phyloP scores from a whole-genome alignment of 2,329 filamentous ascomycete species.

The Colletotrichum sp. region DNA sequence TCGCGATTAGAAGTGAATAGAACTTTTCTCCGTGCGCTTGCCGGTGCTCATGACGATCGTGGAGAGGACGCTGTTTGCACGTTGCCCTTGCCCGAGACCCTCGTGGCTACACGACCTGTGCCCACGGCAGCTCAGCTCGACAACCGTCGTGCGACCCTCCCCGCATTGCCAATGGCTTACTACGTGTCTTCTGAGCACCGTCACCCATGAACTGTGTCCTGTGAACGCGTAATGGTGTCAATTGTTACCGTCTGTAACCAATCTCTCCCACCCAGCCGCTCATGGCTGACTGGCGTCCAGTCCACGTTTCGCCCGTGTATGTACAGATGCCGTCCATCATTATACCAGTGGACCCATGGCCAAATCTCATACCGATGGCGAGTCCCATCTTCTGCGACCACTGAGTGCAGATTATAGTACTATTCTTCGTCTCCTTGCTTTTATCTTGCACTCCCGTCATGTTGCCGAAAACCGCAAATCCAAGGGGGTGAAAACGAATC shows the following conservation, averaged over 20 bases:
- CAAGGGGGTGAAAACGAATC: not conserved
- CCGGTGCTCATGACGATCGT: not conserved
- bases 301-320: not conserved
- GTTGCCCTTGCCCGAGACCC: not conserved
- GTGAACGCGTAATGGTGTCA: not conserved
- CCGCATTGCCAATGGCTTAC: not conserved
- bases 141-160: not conserved
- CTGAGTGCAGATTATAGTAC: not conserved
- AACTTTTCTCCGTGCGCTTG: not conserved
- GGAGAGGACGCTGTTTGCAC: not conserved
- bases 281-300: not conserved
- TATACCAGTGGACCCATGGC: not conserved
- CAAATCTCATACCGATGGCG: not conserved
- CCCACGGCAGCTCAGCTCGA: not conserved
- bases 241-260: conserved; percentile 3
- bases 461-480: not conserved
- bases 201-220: not conserved
- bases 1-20: not conserved
- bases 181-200: not conserved
- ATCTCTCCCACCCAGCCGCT: not conserved
- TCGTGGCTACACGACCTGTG: not conserved
- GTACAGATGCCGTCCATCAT: conserved; percentile 9
- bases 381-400: not conserved
- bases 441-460: not conserved
- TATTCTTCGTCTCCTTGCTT: not conserved